phyloP scores from a whole-genome alignment of 495 filamentous ascomycete genomes.

The Chaetomium tenue region DNA sequence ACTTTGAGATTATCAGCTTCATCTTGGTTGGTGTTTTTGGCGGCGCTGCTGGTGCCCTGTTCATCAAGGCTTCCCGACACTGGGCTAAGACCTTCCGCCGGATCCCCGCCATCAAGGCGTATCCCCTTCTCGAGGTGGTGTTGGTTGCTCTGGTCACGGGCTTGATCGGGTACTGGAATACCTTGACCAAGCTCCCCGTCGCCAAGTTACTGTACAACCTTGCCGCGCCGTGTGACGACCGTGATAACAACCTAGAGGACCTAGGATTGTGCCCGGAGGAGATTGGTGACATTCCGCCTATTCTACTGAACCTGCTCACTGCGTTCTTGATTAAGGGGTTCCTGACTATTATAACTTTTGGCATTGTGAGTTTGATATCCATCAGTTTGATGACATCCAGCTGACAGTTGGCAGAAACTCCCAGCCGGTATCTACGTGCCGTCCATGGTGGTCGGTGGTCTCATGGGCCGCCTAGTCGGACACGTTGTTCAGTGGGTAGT shows the following conservation, averaged over 20 bases:
- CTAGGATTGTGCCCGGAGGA: constrained; percentile 73
- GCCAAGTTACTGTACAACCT: constrained; percentile 88
- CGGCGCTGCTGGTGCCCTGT: constrained; percentile 80
- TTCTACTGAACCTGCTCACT: constrained; percentile 65
- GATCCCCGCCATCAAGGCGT: constrained; percentile 73
- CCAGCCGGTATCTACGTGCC: constrained; percentile 97
- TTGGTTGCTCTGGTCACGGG: constrained; percentile 86
- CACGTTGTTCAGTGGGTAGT: constrained; percentile 83
- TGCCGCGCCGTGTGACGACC: constrained; percentile 71
- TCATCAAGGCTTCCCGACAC: constrained; percentile 89
- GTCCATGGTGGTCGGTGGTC: constrained; percentile 95
- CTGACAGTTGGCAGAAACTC: constrained; percentile 57
- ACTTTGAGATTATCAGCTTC: constrained; percentile 86
- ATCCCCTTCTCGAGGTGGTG: constrained; percentile 82
- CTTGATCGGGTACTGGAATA: constrained; percentile 87
- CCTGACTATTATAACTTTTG: constrained; percentile 85
- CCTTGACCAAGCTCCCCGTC: constrained; percentile 82
- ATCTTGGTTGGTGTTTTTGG: constrained; percentile 81
- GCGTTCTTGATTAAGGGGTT: constrained; percentile 89
- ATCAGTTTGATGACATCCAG: not conserved
- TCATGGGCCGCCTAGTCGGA: constrained; percentile 86
- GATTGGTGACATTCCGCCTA: constrained; percentile 68
- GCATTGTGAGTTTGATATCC: constrained; percentile 52
- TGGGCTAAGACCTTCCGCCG: constrained; percentile 90
- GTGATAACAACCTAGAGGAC: constrained; percentile 56